Base-by-base conservation (phyloP, 495 filamentous ascomycete genomes). In the Lasiosphaeria ovina region DNA sequence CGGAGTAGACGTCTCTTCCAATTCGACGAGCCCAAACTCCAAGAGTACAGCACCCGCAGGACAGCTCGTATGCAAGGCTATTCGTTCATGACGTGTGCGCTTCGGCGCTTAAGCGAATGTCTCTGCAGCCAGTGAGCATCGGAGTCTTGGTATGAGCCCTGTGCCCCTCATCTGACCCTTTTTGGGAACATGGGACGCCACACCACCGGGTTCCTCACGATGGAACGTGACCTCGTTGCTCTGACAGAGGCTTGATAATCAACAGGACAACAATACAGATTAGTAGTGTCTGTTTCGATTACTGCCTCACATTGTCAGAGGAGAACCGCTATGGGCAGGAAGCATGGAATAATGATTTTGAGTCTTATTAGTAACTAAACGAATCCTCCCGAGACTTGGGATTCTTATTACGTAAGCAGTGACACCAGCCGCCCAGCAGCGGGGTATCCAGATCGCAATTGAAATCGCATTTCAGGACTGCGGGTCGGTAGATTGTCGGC, bases 1-100 rank as follows among this genome's bases (percentile, higher is more conserved):
- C 24, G 24, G 24, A 24, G 24, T 24, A 24, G 24, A 24, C 24
- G 24, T 2, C 24, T 24, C 24, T 24, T 24, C 24, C 24, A 24
- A 24, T 24, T 24, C 24, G 24, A 24, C 24, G 24, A 24, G 24
- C 24, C 24, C 24, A 24, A 24, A 24, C 24, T 24, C 24, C 24
- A 24, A 24, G 24, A 24, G 24, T 24, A 24, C 24, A 24, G 24
- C 24, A 24, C 24, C 24, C 24, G 24, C 24, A 24, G 24, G 24
- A 24, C 24, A 24, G 24, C 24, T 24, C 2, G 24, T 24, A 36
- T 54, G 52, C 52, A 40, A 36, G 52, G 14, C 12, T 54, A 57
- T 54, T 51, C n/a, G 54, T 40, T 50, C 54, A 65, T 65, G 63
- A 62, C 63, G 58, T 59, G 53, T 51, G 54, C 55, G 48, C 40